Conservation (phyloP, 768 basidiomycete species). For the Rhodotorula babjevae region DNA sequence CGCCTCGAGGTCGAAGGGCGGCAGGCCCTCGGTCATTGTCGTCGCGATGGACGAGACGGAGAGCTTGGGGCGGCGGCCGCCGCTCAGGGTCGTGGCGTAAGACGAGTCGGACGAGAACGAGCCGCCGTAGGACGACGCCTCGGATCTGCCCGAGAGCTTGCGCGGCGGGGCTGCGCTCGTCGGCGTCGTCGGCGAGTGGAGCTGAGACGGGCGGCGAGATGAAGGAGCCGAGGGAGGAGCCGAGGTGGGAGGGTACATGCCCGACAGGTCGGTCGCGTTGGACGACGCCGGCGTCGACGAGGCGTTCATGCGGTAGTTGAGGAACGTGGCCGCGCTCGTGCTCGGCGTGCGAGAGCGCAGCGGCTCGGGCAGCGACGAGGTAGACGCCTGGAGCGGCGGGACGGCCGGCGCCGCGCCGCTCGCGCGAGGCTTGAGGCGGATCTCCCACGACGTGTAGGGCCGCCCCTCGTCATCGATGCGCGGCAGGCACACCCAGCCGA, state of each 20-base stretch:
- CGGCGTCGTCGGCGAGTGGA: background rate
- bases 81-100: background rate
- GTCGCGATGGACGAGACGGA: slow-evolving; percentile 5
- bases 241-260: background rate
- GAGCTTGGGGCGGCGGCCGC: slow-evolving; percentile 1
- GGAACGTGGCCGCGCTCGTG: slow-evolving; percentile 11
- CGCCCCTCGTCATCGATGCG: slow-evolving; percentile 7
- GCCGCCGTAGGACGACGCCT: slow-evolving; percentile 5
- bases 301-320: slow-evolving; percentile 30
- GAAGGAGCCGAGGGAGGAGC: background rate
- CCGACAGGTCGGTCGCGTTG: background rate
- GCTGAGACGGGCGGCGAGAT: background rate
- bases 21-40: background rate
- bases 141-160: slow-evolving; percentile 7
- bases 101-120: slow-evolving; percentile 12
- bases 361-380: background rate
- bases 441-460: slow-evolving; percentile 24
- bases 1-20: slow-evolving; percentile 18
- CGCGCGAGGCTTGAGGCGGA: slow-evolving; percentile 12
- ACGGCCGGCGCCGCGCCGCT: too few species aligned
- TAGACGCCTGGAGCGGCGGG: background rate
- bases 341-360: background rate
- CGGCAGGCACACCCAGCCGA: slow-evolving; percentile 10
- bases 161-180: background rate
- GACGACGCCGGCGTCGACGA: background rate